Conservation (phyloP, 2,329 filamentous ascomycete genomes). For the Pochonia chlamydosporia region DNA sequence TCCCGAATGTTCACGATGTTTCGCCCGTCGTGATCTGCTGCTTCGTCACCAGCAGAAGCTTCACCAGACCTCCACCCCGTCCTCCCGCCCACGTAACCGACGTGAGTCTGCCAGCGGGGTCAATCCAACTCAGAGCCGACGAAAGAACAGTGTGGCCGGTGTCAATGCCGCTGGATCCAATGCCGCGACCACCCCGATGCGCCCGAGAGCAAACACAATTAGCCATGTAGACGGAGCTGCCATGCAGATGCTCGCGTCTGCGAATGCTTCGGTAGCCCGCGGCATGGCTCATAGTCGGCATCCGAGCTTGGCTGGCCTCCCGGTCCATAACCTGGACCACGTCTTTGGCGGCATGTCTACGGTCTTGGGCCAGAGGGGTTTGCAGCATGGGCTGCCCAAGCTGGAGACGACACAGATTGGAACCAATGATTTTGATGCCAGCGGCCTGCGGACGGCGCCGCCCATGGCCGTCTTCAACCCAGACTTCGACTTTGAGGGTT, state of each 20-base stretch:
- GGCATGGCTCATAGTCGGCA: conserved; percentile 62
- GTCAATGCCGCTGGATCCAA: conserved; percentile 36
- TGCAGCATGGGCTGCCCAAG: conserved; percentile 67
- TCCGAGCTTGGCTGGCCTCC: conserved; percentile 65
- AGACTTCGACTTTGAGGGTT: conserved; percentile 42
- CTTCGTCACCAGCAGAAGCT: conserved; percentile 97
- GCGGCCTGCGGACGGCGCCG: conserved; percentile 74
- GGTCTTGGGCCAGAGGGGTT: conserved; percentile 59
- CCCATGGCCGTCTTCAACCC: conserved; percentile 54
- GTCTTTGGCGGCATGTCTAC: conserved; percentile 69
- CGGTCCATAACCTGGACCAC: conserved; percentile 52
- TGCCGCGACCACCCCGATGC: conserved; percentile 54
- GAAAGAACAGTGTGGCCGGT: conserved; percentile 85
- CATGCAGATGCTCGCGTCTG: conserved; percentile 61
- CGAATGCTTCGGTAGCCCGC: conserved; percentile 46
- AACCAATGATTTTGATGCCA: conserved; percentile 52
- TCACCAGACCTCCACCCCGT: conserved; percentile 85
- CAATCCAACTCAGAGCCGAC: conserved; percentile 60
- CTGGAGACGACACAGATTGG: conserved; percentile 72
- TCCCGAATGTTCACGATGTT: conserved; percentile 88
- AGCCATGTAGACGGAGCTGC: conserved; percentile 79
- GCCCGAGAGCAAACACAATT: conserved; percentile 92
- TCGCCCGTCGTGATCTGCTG: conserved; percentile 86
- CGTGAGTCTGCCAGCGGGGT: conserved; percentile 82
- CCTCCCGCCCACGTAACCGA: conserved; percentile 78